Conservation (phyloP, 2,329 filamentous ascomycete species). For the Pseudogymnoascus sp. region DNA sequence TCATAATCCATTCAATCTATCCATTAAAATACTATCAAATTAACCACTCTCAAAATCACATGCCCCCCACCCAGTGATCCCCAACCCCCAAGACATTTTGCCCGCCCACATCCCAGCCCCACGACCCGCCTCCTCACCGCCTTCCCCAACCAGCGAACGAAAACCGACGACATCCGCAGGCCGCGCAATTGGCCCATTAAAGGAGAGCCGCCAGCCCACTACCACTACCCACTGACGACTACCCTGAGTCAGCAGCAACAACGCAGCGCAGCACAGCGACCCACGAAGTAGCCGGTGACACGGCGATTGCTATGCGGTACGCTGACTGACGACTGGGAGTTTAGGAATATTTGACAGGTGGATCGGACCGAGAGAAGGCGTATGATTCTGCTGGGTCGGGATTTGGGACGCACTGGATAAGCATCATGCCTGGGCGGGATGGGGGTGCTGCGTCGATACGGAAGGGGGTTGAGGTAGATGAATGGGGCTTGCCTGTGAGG, state of each 20-base stretch:
- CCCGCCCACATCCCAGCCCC: background rate
- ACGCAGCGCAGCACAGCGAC: background rate
- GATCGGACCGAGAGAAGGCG: too few species aligned
- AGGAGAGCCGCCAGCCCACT: background rate
- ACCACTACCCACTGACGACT: background rate
- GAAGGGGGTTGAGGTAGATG: constrained; percentile 23
- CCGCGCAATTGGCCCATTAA: constrained; percentile 2
- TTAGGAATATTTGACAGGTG: background rate
- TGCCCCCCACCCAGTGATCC: background rate
- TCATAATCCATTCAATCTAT: background rate
- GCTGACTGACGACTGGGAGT: background rate
- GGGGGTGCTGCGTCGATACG: constrained; percentile 23
- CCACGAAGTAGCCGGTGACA: background rate
- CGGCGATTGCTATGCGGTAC: background rate
- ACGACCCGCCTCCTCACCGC: background rate
- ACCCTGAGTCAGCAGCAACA: background rate
- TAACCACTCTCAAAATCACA: background rate
- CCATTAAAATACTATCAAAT: background rate
- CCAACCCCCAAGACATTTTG: background rate
- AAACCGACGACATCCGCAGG: background rate
- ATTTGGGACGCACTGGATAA: background rate
- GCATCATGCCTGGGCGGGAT: constrained; percentile 9
- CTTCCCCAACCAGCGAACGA: background rate
- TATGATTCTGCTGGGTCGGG: background rate
- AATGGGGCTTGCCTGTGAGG: constrained; percentile 9